Evolutionary conservation across 345 rosid species (phyloP).

Genomic region (Conringia planisiliqua): DNA sequence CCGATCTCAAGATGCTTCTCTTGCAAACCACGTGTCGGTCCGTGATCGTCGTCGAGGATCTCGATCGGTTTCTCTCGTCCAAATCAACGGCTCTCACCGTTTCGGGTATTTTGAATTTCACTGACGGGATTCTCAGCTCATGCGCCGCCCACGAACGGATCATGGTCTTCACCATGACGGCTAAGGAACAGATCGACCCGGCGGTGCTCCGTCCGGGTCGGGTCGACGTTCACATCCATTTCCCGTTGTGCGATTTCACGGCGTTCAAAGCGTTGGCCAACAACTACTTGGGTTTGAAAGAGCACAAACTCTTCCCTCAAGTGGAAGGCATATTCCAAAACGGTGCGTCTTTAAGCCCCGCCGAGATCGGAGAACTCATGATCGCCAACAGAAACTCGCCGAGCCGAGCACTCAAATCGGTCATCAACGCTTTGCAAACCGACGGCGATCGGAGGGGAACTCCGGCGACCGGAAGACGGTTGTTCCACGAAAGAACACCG

Average conservation of each 20-base stretch:
- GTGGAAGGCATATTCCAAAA: conserved; percentile 78
- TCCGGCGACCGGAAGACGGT: conserved; percentile 30
- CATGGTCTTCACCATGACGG: conserved; percentile 67
- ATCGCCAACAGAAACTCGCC: conserved; percentile 86
- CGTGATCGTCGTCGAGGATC: conserved; percentile 63
- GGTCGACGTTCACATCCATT: conserved; percentile 79
- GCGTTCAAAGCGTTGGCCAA: conserved; percentile 76
- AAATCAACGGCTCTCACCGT: conserved; percentile 53
- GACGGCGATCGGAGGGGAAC: conserved; percentile 60
- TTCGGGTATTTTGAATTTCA: conserved; percentile 60
- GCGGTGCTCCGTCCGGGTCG: conserved; percentile 76
- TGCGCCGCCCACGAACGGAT: conserved; percentile 66
- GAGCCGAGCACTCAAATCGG: conserved; percentile 86
- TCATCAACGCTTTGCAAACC: conserved; percentile 69
- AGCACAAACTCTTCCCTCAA: conserved; percentile 82
- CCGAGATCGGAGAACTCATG: conserved; percentile 91
- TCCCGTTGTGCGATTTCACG: conserved; percentile 77
- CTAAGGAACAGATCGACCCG: conserved; percentile 59
- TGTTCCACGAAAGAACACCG: conserved; percentile 24
- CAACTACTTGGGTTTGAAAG: conserved; percentile 75
- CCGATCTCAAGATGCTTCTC: conserved; percentile 55
- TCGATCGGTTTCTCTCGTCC: conserved; percentile 49
- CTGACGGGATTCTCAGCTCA: conserved; percentile 59
- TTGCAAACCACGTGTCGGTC: conserved; percentile 51
- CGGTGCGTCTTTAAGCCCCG: conserved; percentile 79